Evolutionary conservation across 441 rosid species (phyloP).

Genomic region (Viola pubescens): DNA sequence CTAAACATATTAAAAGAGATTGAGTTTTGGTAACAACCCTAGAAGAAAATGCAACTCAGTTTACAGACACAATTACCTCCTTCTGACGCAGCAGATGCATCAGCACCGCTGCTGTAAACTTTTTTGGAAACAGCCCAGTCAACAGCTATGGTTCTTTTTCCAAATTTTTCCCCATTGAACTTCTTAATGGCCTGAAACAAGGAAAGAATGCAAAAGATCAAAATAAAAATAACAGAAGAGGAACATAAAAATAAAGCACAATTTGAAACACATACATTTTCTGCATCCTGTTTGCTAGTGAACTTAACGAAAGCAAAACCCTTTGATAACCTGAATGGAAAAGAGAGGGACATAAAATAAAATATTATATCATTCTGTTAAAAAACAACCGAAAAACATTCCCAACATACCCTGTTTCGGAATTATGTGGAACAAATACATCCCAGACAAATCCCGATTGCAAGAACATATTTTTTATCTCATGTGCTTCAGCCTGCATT

Average conservation of each 20-base stretch:
- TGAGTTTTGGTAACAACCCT: background rate
- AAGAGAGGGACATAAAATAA: constrained; percentile 8
- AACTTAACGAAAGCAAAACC: constrained; percentile 94
- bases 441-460: constrained; percentile 93
- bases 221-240: constrained; percentile 5
- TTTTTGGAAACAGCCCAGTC: constrained; percentile 98
- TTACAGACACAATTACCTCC: constrained; percentile 45
- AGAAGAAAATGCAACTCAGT: constrained; percentile 2
- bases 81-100: constrained; percentile 36
- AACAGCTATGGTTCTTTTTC: constrained; percentile 80
- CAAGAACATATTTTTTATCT: constrained; percentile 55
- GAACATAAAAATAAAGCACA: constrained; percentile 12
- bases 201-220: constrained; percentile 4
- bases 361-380: constrained; percentile 7
- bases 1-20: background rate
- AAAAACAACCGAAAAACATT: constrained; percentile 10
- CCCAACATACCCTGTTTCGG: constrained; percentile 63
- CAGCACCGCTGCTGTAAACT: constrained; percentile 44
- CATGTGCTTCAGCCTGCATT: constrained; percentile 64
- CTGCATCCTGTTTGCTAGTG: constrained; percentile 83
- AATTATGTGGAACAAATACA: constrained; percentile 62
- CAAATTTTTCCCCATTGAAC: constrained; percentile 71
- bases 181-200: constrained; percentile 67
- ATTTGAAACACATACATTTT: constrained; percentile 46
- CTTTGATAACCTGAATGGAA: constrained; percentile 44